Evolutionary conservation across 2,329 filamentous ascomycete species (phyloP), one percentile per base, ranked within the genome.

Genomic region (Trichoderma asperellum): DNA sequence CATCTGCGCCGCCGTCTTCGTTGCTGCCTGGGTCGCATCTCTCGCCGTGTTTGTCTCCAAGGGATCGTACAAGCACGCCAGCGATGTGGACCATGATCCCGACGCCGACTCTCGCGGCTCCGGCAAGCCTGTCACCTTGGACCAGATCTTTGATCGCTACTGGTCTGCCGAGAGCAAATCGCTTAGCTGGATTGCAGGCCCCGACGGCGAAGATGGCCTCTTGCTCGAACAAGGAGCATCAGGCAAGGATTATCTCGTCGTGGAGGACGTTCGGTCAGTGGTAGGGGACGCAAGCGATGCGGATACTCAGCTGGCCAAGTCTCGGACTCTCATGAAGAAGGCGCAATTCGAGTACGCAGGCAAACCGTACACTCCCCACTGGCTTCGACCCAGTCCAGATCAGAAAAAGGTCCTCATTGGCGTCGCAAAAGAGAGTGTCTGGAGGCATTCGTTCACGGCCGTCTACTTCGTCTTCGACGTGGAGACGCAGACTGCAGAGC

Each of bases 381-480:
- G 87, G 73, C 87, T 89, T 3, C 90, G 88, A 84, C 93, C 96
- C 2, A 97, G 93, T 76, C 88, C 89, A 34, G 88, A 98, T 78
- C 85, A 97, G 78, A 93, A 90, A 75, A 95, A 92, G 78, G 93
- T 99, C 3, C 85, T 99, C 63, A 82, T 97, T n/a, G 86, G 89
- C 61, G 93, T 93, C 10, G 84, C 93, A 64, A 78, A 83, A 27
- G 81, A 92, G 78, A 88, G 88, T 75, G 94, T 96, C 75, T 99
- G 94, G 91, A 89, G 96, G 73, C 92, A 98, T 79, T 98, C 95
- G 0, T 94, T 88, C 76, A 94, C 90, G 11, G 95, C 91, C 0
- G 84, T 87, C 32, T 99, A 97, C 82, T 99, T 92, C 89, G 89
- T 99, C 70, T 92, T 97, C 73, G 92, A 99, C 77, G 96, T 99